Conservation (phyloP, 352 stramenopile genomes). For the Globisporangium abappressorium region DNA sequence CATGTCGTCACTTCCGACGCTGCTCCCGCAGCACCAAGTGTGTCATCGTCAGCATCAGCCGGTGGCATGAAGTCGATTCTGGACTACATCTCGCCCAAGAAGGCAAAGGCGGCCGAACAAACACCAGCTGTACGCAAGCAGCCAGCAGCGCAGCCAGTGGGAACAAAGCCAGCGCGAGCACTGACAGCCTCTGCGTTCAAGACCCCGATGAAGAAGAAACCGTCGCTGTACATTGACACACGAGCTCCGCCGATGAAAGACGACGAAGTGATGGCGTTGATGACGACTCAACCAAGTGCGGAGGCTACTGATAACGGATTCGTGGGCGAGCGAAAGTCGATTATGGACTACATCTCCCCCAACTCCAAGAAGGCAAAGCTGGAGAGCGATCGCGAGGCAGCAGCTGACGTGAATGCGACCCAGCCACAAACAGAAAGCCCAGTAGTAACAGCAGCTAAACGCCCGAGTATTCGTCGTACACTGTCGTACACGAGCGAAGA, state of each 20-base stretch:
- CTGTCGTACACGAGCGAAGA: slow-evolving; percentile 15
- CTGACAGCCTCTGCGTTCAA: slow-evolving; percentile 10
- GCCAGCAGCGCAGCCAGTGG: neutral
- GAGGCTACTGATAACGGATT: neutral
- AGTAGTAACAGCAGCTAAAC: neutral
- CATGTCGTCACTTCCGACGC: neutral
- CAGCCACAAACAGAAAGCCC: neutral
- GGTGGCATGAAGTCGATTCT: slow-evolving; percentile 5
- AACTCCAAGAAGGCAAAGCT: slow-evolving; percentile 15
- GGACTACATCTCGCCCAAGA: slow-evolving; percentile 1
- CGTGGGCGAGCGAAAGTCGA: slow-evolving; percentile 5
- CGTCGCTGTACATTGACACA: slow-evolving; percentile 10
- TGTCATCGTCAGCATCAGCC: neutral
- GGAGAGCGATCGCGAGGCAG: neutral
- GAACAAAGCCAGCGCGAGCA: neutral
- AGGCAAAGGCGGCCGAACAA: neutral
- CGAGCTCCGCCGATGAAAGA: neutral
- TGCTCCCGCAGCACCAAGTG: neutral
- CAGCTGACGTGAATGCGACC: neutral
- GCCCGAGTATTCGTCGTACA: slow-evolving; percentile 12
- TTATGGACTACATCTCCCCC: slow-evolving; percentile 20
- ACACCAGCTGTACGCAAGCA: neutral
- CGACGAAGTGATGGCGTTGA: neutral
- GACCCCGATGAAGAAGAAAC: slow-evolving; percentile 19
- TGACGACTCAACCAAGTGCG: neutral